Evolutionary conservation across 345 rosid species (phyloP).

Genomic region (Atalantia buxifolia): DNA sequence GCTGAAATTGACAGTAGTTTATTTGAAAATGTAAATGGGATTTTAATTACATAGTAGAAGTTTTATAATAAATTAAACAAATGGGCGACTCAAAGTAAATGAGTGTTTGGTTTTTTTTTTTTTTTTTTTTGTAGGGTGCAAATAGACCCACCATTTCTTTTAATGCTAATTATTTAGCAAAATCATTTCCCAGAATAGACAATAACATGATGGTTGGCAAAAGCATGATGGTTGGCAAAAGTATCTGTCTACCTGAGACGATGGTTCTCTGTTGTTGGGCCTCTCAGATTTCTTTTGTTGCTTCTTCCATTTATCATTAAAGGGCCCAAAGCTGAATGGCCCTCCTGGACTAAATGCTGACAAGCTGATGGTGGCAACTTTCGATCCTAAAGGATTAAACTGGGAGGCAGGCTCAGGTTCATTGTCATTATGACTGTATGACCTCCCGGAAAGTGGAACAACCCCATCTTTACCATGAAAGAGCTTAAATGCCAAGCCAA

Average conservation of each 20-base stretch:
- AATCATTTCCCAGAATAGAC: not conserved
- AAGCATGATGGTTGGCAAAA: not conserved
- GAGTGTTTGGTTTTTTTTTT: too few relatives aligned
- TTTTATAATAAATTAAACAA: too few relatives aligned
- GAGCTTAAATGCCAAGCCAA: conserved; percentile 65
- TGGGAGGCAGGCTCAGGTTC: conserved; percentile 42
- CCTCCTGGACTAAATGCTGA: conserved; percentile 75
- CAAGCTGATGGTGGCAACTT: conserved; percentile 76
- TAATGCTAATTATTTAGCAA: not conserved
- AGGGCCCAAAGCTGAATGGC: conserved; percentile 70
- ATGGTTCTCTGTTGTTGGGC: conserved; percentile 40
- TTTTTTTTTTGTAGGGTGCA: too few relatives aligned
- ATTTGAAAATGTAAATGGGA: too few relatives aligned
- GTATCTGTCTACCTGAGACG: conserved; percentile 52
- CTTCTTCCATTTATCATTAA: conserved; percentile 62
- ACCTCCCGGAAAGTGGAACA: conserved; percentile 59
- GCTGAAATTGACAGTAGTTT: too few relatives aligned
- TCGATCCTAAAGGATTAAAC: conserved; percentile 68
- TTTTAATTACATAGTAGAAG: too few relatives aligned
- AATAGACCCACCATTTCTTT: too few relatives aligned
- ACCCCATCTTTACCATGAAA: conserved; percentile 90
- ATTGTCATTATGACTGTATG: conserved; percentile 20
- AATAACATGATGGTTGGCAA: not conserved
- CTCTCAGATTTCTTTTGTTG: conserved; percentile 58
- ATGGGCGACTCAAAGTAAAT: too few relatives aligned